Evolutionary conservation across 148 eudicot species (phyloP).

Genomic region (Rhododendron ovatum): DNA sequence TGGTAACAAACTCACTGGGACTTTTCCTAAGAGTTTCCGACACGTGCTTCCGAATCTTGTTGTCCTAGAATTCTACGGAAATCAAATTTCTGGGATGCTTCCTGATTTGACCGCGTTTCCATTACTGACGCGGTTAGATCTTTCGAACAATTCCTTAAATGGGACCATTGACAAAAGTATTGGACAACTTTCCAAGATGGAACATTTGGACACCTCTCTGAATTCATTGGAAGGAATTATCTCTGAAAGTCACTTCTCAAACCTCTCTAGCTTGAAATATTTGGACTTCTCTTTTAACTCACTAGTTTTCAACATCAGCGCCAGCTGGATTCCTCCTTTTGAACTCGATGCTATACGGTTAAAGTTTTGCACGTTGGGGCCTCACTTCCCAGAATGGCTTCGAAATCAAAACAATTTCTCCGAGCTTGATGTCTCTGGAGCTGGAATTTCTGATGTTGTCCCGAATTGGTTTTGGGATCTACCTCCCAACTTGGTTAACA

Average conservation of each 20-base stretch:
- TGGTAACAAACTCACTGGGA: no score
- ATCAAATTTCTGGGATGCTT: not conserved
- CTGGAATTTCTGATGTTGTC: not conserved
- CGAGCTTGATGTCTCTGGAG: not conserved
- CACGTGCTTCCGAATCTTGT: not conserved
- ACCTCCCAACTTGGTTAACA: not conserved
- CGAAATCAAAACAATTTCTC: not conserved
- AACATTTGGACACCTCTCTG: not conserved
- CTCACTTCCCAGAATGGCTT: conserved; percentile 17
- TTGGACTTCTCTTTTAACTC: conserved; percentile 1
- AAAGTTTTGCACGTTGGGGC: conserved; percentile 9
- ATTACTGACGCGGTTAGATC: not conserved
- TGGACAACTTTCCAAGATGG: conserved; percentile 14
- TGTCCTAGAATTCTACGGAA: not conserved
- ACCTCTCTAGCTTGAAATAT: not conserved
- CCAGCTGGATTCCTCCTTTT: conserved; percentile 14
- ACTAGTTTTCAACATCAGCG: not conserved
- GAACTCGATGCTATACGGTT: not conserved
- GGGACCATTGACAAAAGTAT: not conserved
- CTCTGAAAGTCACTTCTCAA: conserved; percentile 7
- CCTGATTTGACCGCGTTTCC: not conserved
- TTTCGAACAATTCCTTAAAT: not conserved
- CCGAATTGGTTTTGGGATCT: conserved; percentile 12
- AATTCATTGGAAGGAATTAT: conserved; percentile 9
- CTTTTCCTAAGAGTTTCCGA: not conserved